These are phyloP conservation scores for Ammopiptanthus mongolicus DNA, from an alignment of 306 rosid species.

Conservation along the genomic window DNA sequence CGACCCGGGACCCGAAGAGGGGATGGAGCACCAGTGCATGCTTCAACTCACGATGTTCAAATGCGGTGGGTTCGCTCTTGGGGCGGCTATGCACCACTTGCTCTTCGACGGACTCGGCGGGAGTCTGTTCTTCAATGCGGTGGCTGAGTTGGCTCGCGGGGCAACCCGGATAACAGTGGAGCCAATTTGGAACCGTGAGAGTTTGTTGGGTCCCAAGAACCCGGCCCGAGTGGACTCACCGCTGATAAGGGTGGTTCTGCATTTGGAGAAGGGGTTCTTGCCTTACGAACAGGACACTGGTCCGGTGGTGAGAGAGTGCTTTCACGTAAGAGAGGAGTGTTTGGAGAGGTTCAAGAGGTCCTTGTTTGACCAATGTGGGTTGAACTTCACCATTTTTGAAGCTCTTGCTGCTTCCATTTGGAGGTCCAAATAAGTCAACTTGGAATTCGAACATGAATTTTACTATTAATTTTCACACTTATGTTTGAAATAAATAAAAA, in stretches of 20 bases:
- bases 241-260: conserved; percentile 40
- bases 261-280: conserved; percentile 35
- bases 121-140: conserved; percentile 54
- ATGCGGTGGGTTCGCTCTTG: conserved; percentile 79
- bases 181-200: conserved; percentile 58
- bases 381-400: conserved; percentile 75
- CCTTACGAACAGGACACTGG: conserved; percentile 45
- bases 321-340: conserved; percentile 49
- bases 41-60: conserved; percentile 62
- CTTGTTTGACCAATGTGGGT: conserved; percentile 46
- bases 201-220: conserved; percentile 47
- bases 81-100: conserved; percentile 65
- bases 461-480: too few relatives aligned
- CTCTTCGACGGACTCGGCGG: conserved; percentile 81
- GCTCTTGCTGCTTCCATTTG: conserved; percentile 83
- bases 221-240: conserved; percentile 42
- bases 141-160: conserved; percentile 84
- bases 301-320: conserved; percentile 42
- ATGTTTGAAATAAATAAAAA: too few relatives aligned
- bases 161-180: conserved; percentile 14
- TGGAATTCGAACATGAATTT: too few relatives aligned
- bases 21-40: conserved; percentile 50
- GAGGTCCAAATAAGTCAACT: conserved; percentile 74
- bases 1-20: conserved; percentile 44
- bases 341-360: conserved; percentile 42